These are phyloP conservation scores for Phaseolus coccineus DNA, from an alignment of 331 rosid genomes.

Conservation along the genomic window DNA sequence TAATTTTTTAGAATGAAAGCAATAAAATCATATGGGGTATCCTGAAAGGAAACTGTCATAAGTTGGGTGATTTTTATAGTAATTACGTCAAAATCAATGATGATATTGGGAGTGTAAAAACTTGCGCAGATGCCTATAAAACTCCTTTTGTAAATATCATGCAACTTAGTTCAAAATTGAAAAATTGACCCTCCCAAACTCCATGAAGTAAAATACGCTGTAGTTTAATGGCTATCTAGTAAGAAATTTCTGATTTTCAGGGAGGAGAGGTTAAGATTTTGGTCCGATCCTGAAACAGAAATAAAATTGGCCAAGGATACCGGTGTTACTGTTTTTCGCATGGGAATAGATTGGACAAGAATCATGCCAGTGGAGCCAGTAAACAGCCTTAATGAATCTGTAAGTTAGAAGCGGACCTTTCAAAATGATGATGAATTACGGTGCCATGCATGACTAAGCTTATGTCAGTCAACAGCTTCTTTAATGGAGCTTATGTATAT, in stretches of 20 bases:
- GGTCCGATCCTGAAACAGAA: conserved; percentile 99
- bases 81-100: background rate
- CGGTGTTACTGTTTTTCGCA: conserved; percentile 84
- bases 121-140: background rate
- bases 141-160: background rate
- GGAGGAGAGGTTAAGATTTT: conserved; percentile 95
- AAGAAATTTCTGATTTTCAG: conserved; percentile 61
- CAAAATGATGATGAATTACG: conserved; percentile 35
- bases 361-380: conserved; percentile 87
- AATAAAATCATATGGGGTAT: background rate
- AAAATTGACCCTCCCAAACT: background rate
- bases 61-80: background rate
- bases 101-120: background rate
- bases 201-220: background rate
- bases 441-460: conserved; percentile 17
- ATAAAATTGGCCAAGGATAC: conserved; percentile 84
- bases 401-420: conserved; percentile 57
- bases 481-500: conserved; percentile 10
- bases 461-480: conserved; percentile 26
- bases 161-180: conserved; percentile 1
- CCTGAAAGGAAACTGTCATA: background rate
- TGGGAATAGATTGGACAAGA: conserved; percentile 98
- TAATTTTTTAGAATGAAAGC: background rate
- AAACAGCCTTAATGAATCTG: conserved; percentile 67
- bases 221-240: conserved; percentile 22